Evolutionary conservation across 2,329 filamentous ascomycete species (phyloP).

Genomic region (Trichoderma simmonsii): DNA sequence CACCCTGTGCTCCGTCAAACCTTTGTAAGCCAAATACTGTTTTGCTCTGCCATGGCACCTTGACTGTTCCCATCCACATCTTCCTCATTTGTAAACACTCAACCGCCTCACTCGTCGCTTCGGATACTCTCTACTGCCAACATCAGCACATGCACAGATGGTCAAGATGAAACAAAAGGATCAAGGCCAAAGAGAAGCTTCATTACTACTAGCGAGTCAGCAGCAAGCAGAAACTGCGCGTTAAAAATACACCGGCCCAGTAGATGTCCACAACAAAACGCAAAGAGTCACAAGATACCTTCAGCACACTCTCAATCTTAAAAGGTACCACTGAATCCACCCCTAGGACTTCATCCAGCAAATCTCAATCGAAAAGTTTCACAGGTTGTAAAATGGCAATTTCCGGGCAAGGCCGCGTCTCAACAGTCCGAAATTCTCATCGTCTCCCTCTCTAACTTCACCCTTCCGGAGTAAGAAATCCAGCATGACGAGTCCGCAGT

Average conservation of each 20-base stretch:
- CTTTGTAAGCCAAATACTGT: background rate
- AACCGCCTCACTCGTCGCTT: background rate
- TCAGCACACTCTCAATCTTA: background rate
- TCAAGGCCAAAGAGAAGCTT: background rate
- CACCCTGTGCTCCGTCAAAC: background rate
- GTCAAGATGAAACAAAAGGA: background rate
- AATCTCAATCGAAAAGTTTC: background rate
- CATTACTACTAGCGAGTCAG: background rate
- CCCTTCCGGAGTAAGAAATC: constrained; percentile 35
- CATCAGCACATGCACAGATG: background rate
- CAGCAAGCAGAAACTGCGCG: background rate
- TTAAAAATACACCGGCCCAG: background rate
- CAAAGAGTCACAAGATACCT: background rate
- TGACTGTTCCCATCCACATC: background rate
- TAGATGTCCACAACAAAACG: background rate
- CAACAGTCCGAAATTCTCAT: constrained; percentile 25
- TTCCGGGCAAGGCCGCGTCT: constrained; percentile 25
- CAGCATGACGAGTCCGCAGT: constrained; percentile 39
- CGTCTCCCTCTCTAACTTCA: constrained; percentile 26
- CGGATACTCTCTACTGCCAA: background rate
- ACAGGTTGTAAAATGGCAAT: constrained; percentile 28
- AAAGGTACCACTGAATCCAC: background rate
- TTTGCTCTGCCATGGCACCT: background rate
- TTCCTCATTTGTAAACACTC: background rate
- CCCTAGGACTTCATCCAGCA: background rate